These are phyloP conservation scores for Fusarium burgessii DNA, from an alignment of 2,329 filamentous ascomycete species.

Conservation along the genomic window DNA sequence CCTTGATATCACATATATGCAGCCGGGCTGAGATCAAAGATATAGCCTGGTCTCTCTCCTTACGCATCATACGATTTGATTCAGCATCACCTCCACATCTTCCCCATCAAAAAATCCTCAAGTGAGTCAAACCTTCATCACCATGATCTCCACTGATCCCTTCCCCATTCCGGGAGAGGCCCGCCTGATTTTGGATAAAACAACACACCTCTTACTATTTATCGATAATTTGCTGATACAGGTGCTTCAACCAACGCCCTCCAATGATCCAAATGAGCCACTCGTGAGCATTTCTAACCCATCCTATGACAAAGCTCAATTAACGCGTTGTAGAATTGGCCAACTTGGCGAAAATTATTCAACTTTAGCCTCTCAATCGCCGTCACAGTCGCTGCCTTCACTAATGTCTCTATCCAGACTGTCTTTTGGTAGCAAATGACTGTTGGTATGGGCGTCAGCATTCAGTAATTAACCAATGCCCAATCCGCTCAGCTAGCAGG, in stretches of 20 bases:
- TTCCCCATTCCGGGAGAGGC: slow-evolving; percentile 30
- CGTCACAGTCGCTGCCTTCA: slow-evolving; percentile 48
- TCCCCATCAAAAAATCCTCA: background rate
- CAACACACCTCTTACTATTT: background rate
- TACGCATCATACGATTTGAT: background rate
- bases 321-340: slow-evolving; percentile 46
- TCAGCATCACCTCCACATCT: background rate
- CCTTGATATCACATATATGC: background rate
- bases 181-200: slow-evolving; percentile 34
- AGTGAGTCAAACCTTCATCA: slow-evolving; percentile 3
- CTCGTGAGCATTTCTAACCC: slow-evolving; percentile 39
- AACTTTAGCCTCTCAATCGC: slow-evolving; percentile 47
- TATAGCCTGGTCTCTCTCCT: background rate
- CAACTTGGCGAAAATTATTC: slow-evolving; percentile 45
- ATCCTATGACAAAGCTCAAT: fast-evolving
- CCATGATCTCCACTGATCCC: slow-evolving; percentile 18
- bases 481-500: slow-evolving; percentile 49
- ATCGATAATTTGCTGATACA: background rate
- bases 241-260: slow-evolving; percentile 38
- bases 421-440: slow-evolving; percentile 53
- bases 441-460: slow-evolving; percentile 45
- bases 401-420: slow-evolving; percentile 42
- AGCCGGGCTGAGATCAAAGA: background rate
- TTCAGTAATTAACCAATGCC: slow-evolving; percentile 43
- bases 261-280: slow-evolving; percentile 49